Evolutionary conservation across 176 grass and related monocot species (phyloP).

Genomic region (Paspalum notatum): DNA sequence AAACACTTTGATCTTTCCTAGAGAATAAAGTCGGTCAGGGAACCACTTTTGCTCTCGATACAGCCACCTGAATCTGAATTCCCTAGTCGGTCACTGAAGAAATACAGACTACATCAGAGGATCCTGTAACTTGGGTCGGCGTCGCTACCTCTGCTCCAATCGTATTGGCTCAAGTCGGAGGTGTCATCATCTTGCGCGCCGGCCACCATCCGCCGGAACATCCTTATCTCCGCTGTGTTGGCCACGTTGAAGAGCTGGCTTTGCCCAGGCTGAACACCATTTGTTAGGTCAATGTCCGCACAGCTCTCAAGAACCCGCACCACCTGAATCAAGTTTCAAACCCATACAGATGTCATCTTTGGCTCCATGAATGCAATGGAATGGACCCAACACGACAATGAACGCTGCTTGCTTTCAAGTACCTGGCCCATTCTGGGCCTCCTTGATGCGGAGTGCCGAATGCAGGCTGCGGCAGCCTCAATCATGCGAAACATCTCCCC

Average conservation of each 20-base stretch:
- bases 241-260: conserved; percentile 85
- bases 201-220: conserved; percentile 79
- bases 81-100: conserved; percentile 27
- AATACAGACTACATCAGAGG: conserved; percentile 24
- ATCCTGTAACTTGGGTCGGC: conserved; percentile 32
- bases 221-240: conserved; percentile 72
- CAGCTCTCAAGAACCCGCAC: conserved; percentile 77
- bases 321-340: conserved; percentile 50
- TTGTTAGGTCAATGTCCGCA: conserved; percentile 80
- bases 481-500: conserved; percentile 90
- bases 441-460: conserved; percentile 72
- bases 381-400: neutral
- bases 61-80: neutral
- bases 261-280: conserved; percentile 77
- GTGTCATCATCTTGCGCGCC: conserved; percentile 70
- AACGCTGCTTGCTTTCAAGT: neutral
- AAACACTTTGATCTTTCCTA: conserved; percentile 23
- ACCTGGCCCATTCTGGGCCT: conserved; percentile 95
- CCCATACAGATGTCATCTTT: neutral
- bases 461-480: conserved; percentile 78
- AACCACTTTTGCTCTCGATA: neutral
- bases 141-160: conserved; percentile 46
- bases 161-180: conserved; percentile 63
- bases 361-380: conserved; percentile 1
- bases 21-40: neutral